Evolutionary conservation across 2,329 filamentous ascomycete genomes (phyloP).

Genomic region (Pezicula neosporulosa): DNA sequence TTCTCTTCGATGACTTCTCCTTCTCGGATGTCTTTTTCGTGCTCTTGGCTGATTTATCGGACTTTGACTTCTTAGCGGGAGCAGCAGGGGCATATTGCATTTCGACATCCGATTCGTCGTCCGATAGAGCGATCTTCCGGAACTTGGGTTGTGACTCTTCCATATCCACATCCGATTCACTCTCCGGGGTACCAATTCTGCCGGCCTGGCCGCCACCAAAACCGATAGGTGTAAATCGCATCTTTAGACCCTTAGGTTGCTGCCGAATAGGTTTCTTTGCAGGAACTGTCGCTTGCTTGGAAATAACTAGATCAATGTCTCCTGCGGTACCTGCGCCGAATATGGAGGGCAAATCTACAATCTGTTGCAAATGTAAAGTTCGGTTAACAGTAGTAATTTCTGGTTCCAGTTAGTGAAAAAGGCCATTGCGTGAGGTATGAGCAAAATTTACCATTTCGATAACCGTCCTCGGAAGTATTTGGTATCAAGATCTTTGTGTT

Average conservation of each 20-base stretch:
- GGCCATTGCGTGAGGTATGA: not conserved
- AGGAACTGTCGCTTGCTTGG: constrained; percentile 37
- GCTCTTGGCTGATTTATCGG: not conserved
- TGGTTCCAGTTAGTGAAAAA: constrained; percentile 17
- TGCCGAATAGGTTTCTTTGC: constrained; percentile 51
- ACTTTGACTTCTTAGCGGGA: not conserved
- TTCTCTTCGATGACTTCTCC: constrained; percentile 17
- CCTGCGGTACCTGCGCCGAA: constrained; percentile 30
- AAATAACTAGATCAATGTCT: constrained; percentile 8
- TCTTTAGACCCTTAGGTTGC: constrained; percentile 65
- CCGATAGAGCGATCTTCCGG: not conserved
- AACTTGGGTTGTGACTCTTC: constrained; percentile 2
- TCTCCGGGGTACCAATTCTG: constrained; percentile 29
- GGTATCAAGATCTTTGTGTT: constrained; percentile 61
- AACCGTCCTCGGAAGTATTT: constrained; percentile 49
- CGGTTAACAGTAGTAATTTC: constrained; percentile 47
- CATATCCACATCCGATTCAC: constrained; percentile 17
- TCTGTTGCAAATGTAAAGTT: constrained; percentile 62
- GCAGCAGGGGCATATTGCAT: constrained; percentile 13
- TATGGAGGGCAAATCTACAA: constrained; percentile 47
- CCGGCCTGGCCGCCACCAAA: constrained; percentile 41
- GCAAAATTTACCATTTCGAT: constrained; percentile 45
- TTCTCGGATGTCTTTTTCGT: not conserved
- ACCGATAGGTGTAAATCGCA: constrained; percentile 66
- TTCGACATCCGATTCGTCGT: constrained; percentile 12